Evolutionary conservation across 495 filamentous ascomycete genomes (phyloP).

Genomic region (Aspergillus campestris): DNA sequence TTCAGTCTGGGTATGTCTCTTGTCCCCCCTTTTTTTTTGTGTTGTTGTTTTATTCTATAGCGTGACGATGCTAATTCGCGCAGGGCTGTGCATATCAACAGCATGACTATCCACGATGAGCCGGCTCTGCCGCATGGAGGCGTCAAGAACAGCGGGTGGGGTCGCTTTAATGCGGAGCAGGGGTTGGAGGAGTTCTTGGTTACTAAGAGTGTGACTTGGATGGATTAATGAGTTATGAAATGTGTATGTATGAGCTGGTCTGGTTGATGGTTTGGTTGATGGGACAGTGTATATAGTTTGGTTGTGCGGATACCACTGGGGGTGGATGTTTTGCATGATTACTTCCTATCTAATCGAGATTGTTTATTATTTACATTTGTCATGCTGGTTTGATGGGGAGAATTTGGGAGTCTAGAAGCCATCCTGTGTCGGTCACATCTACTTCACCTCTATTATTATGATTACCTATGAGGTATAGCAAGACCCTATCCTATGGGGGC

Average conservation of each 20-base stretch:
- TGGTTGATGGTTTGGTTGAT: background rate
- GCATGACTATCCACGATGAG: constrained; percentile 83
- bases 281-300: no score
- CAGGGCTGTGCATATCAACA: constrained; percentile 77
- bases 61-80: constrained; percentile 1
- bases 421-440: no score
- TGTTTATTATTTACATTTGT: no score
- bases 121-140: constrained; percentile 71
- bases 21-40: background rate
- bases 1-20: constrained; percentile 37
- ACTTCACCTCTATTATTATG: no score
- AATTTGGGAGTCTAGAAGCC: no score
- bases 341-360: background rate
- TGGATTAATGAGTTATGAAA: constrained; percentile 20
- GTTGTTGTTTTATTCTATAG: background rate
- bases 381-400: no score
- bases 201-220: constrained; percentile 76
- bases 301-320: no score
- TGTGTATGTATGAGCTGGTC: background rate
- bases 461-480: no score
- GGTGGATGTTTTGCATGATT: no score
- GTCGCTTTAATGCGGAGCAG: constrained; percentile 48
- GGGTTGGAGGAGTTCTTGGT: constrained; percentile 68
- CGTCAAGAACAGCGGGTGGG: constrained; percentile 76
- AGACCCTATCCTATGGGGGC: no score